Percentiles rank a stretch among this genome's conserved stretches.
These are phyloP conservation scores for Auricularia heimuer DNA, from an alignment of 768 basidiomycete genomes.

Conservation along the genomic window DNA sequence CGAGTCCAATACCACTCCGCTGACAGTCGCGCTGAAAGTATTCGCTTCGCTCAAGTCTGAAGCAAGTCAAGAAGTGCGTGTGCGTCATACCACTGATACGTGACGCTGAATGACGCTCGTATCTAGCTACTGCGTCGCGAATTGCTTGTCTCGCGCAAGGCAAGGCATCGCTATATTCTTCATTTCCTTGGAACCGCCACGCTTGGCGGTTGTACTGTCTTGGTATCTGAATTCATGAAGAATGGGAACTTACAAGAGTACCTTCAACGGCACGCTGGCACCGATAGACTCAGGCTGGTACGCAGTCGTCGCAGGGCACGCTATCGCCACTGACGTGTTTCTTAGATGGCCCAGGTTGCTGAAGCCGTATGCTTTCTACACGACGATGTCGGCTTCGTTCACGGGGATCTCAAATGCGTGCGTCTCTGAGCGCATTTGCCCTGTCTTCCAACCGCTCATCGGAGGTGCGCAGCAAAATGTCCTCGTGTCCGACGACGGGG, in stretches of 20 bases:
- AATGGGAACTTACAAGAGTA: not conserved
- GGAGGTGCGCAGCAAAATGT: constrained; percentile 1
- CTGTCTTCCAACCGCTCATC: not conserved
- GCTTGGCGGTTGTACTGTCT: not conserved
- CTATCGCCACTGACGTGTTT: not conserved
- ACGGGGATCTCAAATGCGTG: not conserved
- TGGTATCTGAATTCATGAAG: not conserved
- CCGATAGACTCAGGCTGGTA: not conserved
- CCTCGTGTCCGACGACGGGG: not conserved
- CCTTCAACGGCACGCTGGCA: not conserved
- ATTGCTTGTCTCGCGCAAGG: not conserved
- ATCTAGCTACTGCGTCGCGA: not conserved
- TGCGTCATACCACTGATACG: too few relatives aligned
- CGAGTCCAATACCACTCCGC: too few relatives aligned
- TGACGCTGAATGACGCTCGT: too few relatives aligned
- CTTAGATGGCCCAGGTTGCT: not conserved
- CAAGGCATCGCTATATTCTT: not conserved
- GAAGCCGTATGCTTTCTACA: not conserved
- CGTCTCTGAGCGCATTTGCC: not conserved
- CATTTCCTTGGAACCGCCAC: not conserved
- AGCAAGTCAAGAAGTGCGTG: too few relatives aligned
- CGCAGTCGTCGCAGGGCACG: not conserved
- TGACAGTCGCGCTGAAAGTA: too few relatives aligned
- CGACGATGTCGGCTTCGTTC: not conserved
- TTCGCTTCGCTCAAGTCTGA: too few relatives aligned